Percentiles rank a stretch among this genome's conserved stretches.
Evolutionary conservation across 108 stramenopile species (phyloP).

Genomic region (Aurantiochytrium sp.): DNA sequence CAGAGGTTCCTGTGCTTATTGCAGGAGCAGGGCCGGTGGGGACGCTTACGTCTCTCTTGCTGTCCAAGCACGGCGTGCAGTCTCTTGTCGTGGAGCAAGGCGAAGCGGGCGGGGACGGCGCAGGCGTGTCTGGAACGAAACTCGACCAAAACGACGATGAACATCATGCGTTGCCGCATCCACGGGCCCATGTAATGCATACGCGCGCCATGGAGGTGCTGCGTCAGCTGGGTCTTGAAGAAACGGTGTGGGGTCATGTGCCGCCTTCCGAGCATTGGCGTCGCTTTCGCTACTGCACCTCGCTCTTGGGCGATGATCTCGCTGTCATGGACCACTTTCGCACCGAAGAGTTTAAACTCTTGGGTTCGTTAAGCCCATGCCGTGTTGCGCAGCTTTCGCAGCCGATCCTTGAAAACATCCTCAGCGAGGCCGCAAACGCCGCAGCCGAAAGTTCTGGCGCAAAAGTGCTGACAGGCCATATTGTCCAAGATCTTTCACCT

Average conservation of each 20-base stretch:
- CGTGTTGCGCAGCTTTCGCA: conserved; percentile 39
- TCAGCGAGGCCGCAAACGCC: conserved; percentile 17
- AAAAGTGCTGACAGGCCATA: background rate
- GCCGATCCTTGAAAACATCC: conserved; percentile 34
- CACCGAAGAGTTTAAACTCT: background rate
- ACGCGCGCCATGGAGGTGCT: conserved; percentile 26
- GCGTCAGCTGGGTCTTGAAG: background rate
- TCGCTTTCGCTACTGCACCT: background rate
- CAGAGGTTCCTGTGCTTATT: background rate
- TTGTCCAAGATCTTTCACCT: background rate
- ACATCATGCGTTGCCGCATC: background rate
- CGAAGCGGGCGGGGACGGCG: background rate
- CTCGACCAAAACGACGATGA: background rate
- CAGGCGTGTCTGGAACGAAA: background rate
- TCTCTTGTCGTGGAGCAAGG: background rate
- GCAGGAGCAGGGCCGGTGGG: conserved; percentile 9
- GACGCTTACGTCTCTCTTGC: background rate
- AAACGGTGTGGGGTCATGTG: background rate
- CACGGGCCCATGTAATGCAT: conserved; percentile 24
- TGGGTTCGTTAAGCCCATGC: background rate
- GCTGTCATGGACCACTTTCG: background rate
- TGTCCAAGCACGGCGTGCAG: background rate
- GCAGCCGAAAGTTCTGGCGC: background rate
- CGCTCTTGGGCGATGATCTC: background rate
- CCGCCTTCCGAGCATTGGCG: conserved; percentile 21